These are phyloP conservation scores for Penicillium brasilianum DNA, from an alignment of 2,329 filamentous ascomycete genomes.

Conservation along the genomic window DNA sequence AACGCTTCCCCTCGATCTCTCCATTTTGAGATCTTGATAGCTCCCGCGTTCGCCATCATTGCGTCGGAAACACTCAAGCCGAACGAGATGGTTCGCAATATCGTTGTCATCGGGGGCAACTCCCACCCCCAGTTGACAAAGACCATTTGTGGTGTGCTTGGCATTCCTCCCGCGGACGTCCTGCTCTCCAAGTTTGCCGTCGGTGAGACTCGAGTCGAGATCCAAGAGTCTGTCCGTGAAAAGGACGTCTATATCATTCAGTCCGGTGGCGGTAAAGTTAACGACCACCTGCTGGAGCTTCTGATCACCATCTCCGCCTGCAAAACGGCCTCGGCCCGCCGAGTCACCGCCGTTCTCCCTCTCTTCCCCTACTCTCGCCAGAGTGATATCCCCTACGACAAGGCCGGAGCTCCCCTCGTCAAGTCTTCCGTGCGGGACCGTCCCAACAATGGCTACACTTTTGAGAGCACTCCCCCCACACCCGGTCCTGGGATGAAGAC, in stretches of 20 bases:
- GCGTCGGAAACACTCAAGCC: conserved; percentile 13
- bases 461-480: conserved; percentile 89
- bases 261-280: conserved; percentile 88
- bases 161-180: conserved; percentile 82
- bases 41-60: conserved; percentile 14
- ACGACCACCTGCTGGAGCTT: conserved; percentile 94
- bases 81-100: conserved; percentile 82
- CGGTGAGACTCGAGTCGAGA: conserved; percentile 93
- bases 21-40: conserved; percentile 13
- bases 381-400: conserved; percentile 96
- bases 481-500: conserved; percentile 70
- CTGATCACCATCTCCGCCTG: conserved; percentile 99
- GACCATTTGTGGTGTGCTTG: conserved; percentile 84
- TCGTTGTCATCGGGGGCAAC: conserved; percentile 90
- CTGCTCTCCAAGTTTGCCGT: conserved; percentile 91
- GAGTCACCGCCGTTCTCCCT: conserved; percentile 91
- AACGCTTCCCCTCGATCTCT: conserved; percentile 25
- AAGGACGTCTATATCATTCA: conserved; percentile 99
- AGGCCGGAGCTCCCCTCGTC: conserved; percentile 83
- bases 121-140: conserved; percentile 89
- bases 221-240: conserved; percentile 92
- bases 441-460: conserved; percentile 69
- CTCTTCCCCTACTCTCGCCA: conserved; percentile 97
- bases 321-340: conserved; percentile 88
- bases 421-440: conserved; percentile 60